These are phyloP conservation scores for Solanum chiquidenum DNA, from an alignment of 257 asterid genomes.

Conservation along the genomic window DNA sequence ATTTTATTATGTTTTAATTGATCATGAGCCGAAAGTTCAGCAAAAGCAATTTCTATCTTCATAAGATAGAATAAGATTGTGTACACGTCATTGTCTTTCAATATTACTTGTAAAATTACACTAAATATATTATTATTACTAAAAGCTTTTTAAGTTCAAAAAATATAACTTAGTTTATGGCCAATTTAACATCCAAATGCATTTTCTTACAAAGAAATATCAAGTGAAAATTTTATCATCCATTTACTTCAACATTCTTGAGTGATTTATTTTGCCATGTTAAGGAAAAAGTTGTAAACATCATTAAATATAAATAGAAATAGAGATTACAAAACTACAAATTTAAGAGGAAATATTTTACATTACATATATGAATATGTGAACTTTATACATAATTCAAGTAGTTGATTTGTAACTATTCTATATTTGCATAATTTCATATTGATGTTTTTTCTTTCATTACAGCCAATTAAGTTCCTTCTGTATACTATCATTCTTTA, in stretches of 20 bases:
- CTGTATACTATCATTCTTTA: not conserved
- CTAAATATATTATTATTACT: not conserved
- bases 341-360: not conserved
- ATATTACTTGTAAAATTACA: not conserved
- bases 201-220: no score
- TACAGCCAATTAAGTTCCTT: not conserved
- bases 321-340: not conserved
- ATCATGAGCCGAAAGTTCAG: not conserved
- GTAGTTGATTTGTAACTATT: not conserved
- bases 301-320: no score
- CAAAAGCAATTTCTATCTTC: not conserved
- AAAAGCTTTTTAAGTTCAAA: not conserved
- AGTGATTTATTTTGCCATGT: not conserved
- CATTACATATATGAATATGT: not conserved
- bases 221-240: not conserved
- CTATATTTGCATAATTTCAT: not conserved
- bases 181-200: not conserved
- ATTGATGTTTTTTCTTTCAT: not conserved
- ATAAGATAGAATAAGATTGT: rapidly evolving
- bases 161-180: not conserved
- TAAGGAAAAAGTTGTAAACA: not conserved
- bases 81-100: rapidly evolving
- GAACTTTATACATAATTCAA: not conserved
- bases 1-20: not conserved
- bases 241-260: not conserved